phyloP scores from a whole-genome alignment of 768 basidiomycete species.

The Paxillus ammoniavirescens region DNA sequence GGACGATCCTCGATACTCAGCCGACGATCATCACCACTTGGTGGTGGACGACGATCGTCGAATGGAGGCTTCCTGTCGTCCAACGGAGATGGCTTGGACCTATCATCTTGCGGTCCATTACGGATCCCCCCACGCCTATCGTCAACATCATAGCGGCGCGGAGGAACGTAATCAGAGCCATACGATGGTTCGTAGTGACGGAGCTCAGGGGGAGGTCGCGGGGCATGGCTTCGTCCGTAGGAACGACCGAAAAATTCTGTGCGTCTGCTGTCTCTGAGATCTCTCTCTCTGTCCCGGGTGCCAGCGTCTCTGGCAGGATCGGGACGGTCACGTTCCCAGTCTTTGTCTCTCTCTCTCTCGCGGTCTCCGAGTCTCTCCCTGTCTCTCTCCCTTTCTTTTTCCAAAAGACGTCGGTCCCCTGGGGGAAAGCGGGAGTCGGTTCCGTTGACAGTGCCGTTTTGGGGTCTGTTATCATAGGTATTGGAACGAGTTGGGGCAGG shows the following conservation, averaged over 20 bases:
- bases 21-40: slow-evolving; percentile 23
- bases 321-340: slow-evolving; percentile 34
- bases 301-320: slow-evolving; percentile 15
- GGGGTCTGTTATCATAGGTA: slow-evolving; percentile 10
- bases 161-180: slow-evolving; percentile 30
- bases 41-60: slow-evolving; percentile 27
- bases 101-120: slow-evolving; percentile 18
- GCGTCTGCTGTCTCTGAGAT: slow-evolving; percentile 36
- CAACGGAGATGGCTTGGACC: slow-evolving; percentile 22
- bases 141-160: slow-evolving; percentile 34
- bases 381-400: slow-evolving; percentile 35
- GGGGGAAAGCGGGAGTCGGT: slow-evolving; percentile 13
- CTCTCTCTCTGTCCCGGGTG: slow-evolving; percentile 34
- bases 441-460: slow-evolving; percentile 7
- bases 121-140: slow-evolving; percentile 26
- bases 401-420: slow-evolving; percentile 33
- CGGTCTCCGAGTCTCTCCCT: slow-evolving; percentile 32
- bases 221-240: slow-evolving; percentile 38
- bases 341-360: slow-evolving; percentile 30
- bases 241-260: slow-evolving; percentile 37
- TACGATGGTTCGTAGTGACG: slow-evolving; percentile 50
- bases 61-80: slow-evolving; percentile 32
- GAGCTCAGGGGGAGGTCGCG: slow-evolving; percentile 44
- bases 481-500: slow-evolving; percentile 8
- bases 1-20: slow-evolving; percentile 32